A percentile compares a stretch with the other conserved stretches of the same genome.
These are phyloP conservation scores for Globisporangium solare DNA, from an alignment of 352 stramenopile species.

Conservation along the genomic window DNA sequence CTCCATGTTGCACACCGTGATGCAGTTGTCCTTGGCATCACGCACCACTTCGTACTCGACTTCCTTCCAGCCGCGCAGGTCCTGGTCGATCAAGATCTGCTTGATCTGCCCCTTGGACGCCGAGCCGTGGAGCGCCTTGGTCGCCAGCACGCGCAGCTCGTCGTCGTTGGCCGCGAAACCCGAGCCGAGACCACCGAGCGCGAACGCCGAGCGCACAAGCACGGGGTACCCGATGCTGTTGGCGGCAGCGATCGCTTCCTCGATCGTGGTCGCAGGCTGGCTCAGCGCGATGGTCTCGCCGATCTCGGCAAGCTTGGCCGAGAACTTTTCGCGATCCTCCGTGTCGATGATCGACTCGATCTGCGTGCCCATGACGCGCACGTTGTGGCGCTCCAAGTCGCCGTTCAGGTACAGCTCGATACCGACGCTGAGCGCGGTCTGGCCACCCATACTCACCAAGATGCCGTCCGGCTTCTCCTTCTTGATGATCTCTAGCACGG, in stretches of 20 bases:
- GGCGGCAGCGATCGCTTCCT: conserved; percentile 85
- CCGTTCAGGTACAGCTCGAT: conserved; percentile 93
- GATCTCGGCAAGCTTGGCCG: conserved; percentile 92
- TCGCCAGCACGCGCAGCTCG: conserved; percentile 84
- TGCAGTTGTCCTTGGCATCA: conserved; percentile 95
- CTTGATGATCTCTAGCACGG: conserved; percentile 76
- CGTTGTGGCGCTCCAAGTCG: conserved; percentile 56
- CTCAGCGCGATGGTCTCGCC: conserved; percentile 89
- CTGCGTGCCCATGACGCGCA: conserved; percentile 90
- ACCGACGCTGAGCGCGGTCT: conserved; percentile 95
- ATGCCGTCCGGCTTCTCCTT: conserved; percentile 84
- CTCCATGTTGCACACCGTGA: conserved; percentile 99
- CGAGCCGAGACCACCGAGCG: conserved; percentile 89
- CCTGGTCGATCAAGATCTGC: conserved; percentile 96
- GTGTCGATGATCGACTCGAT: conserved; percentile 93
- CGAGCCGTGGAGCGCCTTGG: conserved; percentile 90
- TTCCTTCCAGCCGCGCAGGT: conserved; percentile 98
- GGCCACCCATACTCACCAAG: conserved; percentile 94
- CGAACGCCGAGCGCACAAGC: conserved; percentile 93
- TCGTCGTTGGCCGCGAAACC: conserved; percentile 90
- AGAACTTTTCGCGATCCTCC: conserved; percentile 95
- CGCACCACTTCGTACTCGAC: conserved; percentile 98
- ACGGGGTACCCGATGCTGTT: conserved; percentile 94
- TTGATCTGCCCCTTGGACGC: conserved; percentile 86
- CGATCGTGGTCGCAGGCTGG: conserved; percentile 88